These are phyloP conservation scores for Aspergillus baeticus DNA, from an alignment of 495 filamentous ascomycete genomes.

Conservation along the genomic window DNA sequence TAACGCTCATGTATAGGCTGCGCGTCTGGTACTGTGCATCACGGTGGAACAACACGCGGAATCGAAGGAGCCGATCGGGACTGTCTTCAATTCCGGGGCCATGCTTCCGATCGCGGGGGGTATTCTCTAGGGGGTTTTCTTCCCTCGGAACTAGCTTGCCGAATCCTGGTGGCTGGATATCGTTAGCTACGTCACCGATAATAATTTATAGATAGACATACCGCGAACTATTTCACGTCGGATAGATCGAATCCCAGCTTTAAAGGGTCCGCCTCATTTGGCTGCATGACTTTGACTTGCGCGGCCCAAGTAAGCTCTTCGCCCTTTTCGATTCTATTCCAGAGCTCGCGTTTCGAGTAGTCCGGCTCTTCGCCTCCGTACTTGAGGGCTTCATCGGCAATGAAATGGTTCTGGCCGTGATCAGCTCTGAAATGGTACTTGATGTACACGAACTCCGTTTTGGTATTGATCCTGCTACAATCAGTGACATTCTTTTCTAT, in stretches of 20 bases:
- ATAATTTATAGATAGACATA: slow-evolving; percentile 2
- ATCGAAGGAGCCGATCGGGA: slow-evolving; percentile 50
- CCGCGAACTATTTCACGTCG: slow-evolving; percentile 45
- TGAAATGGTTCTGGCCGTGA: slow-evolving; percentile 55
- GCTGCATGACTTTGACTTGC: slow-evolving; percentile 52
- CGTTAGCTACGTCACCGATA: slow-evolving; percentile 16
- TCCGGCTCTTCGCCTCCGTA: slow-evolving; percentile 51
- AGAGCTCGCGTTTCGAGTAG: slow-evolving; percentile 54
- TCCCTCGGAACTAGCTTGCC: slow-evolving; percentile 66
- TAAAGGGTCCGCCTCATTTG: slow-evolving; percentile 45
- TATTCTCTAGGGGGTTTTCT: slow-evolving; percentile 71
- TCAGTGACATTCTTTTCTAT: neutral
- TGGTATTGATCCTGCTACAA: slow-evolving; percentile 41
- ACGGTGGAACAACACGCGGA: slow-evolving; percentile 51
- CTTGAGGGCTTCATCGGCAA: slow-evolving; percentile 45
- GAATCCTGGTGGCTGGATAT: slow-evolving; percentile 32
- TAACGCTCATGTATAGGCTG: slow-evolving; percentile 51
- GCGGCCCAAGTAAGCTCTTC: slow-evolving; percentile 49
- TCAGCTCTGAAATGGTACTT: slow-evolving; percentile 57
- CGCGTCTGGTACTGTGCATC: slow-evolving; percentile 51
- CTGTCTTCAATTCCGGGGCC: slow-evolving; percentile 49
- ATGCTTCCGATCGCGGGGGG: slow-evolving; percentile 55
- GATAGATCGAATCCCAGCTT: slow-evolving; percentile 53
- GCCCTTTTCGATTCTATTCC: slow-evolving; percentile 47
- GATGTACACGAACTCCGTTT: slow-evolving; percentile 57